These are phyloP conservation scores for Globisporangium orthogonon DNA, from an alignment of 352 stramenopile species.

Conservation along the genomic window DNA sequence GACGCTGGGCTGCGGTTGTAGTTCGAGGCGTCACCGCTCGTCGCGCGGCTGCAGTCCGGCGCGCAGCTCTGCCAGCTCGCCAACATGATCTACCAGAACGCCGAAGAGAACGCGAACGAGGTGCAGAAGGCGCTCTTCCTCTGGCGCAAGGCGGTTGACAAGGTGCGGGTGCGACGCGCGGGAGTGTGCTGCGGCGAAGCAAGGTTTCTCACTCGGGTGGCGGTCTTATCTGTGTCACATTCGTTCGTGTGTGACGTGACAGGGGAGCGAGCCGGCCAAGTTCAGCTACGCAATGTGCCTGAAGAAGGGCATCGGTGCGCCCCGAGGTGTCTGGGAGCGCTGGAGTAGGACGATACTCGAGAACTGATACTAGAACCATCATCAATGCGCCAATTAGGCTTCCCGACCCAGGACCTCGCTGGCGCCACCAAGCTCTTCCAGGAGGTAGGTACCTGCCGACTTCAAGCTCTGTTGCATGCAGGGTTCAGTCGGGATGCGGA, in stretches of 20 bases:
- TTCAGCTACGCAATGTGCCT: conserved; percentile 82
- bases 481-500: no score
- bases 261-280: conserved; percentile 78
- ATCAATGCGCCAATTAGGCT: conserved; percentile 20
- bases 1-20: conserved; percentile 7
- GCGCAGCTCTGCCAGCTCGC: conserved; percentile 61
- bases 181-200: not conserved
- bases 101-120: conserved; percentile 44
- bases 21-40: conserved; percentile 64
- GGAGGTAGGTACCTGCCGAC: conserved; percentile 26
- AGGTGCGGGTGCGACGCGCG: conserved; percentile 16
- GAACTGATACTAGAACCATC: not conserved
- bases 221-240: no score
- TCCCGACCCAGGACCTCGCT: conserved; percentile 44
- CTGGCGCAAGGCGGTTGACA: conserved; percentile 81
- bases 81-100: conserved; percentile 85
- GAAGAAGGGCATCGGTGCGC: conserved; percentile 67
- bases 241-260: not conserved
- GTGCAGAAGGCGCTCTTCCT: conserved; percentile 69
- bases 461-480: not conserved
- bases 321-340: not conserved
- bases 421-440: conserved; percentile 64
- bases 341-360: not conserved
- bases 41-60: conserved; percentile 43
- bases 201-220: no score